phyloP scores from a whole-genome alignment of 768 basidiomycete species.

The Podaxis sp. region DNA sequence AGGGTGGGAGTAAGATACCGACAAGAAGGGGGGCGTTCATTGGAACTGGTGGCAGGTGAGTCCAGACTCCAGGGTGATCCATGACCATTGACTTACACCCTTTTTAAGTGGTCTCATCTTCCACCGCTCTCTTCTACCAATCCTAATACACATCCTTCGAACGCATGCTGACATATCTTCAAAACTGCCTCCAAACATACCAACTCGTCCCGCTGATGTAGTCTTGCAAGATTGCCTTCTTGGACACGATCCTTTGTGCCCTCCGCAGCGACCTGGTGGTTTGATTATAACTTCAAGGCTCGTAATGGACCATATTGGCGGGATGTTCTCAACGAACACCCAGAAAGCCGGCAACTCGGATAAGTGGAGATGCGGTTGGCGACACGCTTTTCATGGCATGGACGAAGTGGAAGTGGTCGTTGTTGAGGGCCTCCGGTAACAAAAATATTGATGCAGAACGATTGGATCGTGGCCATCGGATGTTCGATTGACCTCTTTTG shows the following conservation, averaged over 20 bases:
- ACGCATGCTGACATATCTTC: constrained; percentile 28
- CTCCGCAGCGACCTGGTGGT: constrained; percentile 23
- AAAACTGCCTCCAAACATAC: constrained; percentile 25
- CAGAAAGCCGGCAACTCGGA: constrained; percentile 28
- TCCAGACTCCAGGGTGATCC: neutral
- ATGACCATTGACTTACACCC: neutral
- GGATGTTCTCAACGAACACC: constrained; percentile 30
- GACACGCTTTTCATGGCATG: constrained; percentile 41
- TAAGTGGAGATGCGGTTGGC: constrained; percentile 45
- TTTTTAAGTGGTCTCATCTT: constrained; percentile 36
- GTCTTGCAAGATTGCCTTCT: constrained; percentile 42
- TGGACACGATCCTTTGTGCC: constrained; percentile 36
- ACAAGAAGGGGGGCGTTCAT: constrained; percentile 36
- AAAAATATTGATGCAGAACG: neutral
- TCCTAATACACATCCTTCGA: constrained; percentile 29
- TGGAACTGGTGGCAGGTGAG: constrained; percentile 35
- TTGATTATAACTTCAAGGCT: constrained; percentile 40
- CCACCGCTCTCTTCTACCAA: constrained; percentile 32
- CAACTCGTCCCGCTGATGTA: constrained; percentile 34
- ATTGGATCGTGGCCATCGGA: neutral
- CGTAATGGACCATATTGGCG: constrained; percentile 42
- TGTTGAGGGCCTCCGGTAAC: constrained; percentile 12
- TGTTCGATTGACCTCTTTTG: no score
- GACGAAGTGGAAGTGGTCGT: constrained; percentile 34
- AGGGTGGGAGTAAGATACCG: constrained; percentile 11